Base-by-base conservation (phyloP, 805 yeast species). In the Kurtzmaniella cleridarum region DNA sequence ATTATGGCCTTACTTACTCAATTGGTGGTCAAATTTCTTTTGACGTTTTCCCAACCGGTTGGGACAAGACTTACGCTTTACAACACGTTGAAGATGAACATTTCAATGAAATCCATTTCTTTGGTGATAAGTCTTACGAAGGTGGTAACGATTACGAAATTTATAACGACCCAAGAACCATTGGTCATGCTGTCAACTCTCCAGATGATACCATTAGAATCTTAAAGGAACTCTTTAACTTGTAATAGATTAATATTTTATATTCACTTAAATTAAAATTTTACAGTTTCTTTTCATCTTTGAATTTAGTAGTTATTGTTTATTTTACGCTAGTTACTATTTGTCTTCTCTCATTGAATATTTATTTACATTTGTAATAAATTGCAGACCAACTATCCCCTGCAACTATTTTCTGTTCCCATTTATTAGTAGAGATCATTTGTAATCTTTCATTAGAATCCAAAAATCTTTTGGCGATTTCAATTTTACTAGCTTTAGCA, bases 61-160 rank as follows among this genome's bases (percentile, higher is more conserved):
- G 99, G 99, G 99, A 93, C 71, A 93, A 93, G 79, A 93, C 99
- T 46, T 93, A 91, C 75, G 87, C 95, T 68, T 78, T 93, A 62
- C 89, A 84, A 68, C 98, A 91, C 69, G 90, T 93, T 54, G 87
- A 70, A 56, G 66, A 73, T 44, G 96, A 91, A 68, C 80, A 84
- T 49, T 93, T 90, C 73, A 75, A 80, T 57, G 76, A 79, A 54
- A 88, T 93, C 56, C 98, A 93, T 74, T 93, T 93, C 81, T 93
- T 93, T 61, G 98, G 99, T 71, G 99, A 93, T 78, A 93, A 93
- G 78, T 77, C 96, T 50, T 84, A 84, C 75, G 66, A 80, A 71
- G 99, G 99, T 61, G 98, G 99, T 72, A 93, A 93, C 71, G 99
- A 93, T 73, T 93, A 83, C 71, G 98, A 93, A 77, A 93, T 93